Base-by-base conservation (phyloP, 2,329 filamentous ascomycete genomes). In the Trichoderma lentiforme region DNA sequence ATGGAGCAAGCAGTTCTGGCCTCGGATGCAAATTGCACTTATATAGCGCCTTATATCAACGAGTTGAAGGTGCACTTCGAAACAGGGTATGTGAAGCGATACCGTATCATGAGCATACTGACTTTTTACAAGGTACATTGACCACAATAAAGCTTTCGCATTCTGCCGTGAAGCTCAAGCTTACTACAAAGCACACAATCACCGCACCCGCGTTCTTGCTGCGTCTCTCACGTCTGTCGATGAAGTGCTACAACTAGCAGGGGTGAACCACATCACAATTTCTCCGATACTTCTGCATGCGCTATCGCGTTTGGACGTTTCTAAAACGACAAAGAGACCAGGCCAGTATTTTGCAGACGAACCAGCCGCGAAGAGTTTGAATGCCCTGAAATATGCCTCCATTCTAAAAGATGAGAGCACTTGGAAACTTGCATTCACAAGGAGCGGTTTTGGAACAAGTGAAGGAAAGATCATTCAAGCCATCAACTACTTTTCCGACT, bases 21-120 rank as follows among this genome's bases (percentile, higher is more conserved):
- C 0, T 86, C 84, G 1, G 85, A 89, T 64, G 86, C 84, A 0
- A 83, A 84, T 4, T 91, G 89, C 74, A 85, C 85, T 0, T 91
- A 91, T 75, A 87, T 92, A 57, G 88, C 89, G 0, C 90, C 90
- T 0, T 92, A 91, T 73, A 87, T 91, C 34, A 91, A 91, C 76
- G 89, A 91, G 74, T 80, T 92, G 53, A 87, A 86, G 74, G 89
- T 90, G 6, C 89, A 91, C 75, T 88, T 90, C 71, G 86, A 88
- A 56, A 76, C 81, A 14, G 81, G 79, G 83, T 87, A 77, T 74
- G 56, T 34, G 14, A 51, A 24, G 11, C 14, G 21, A 32, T 32
- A 80, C 77, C 24, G 24, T 47, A 36, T 4, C 21, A 36, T 30
- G n/a, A 32, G 2, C 8, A 34, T 2, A 26, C 39, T 70, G 30